Percentiles rank a stretch among this genome's conserved stretches.
Conservation (phyloP, 2,329 filamentous ascomycete genomes). For the Gremmenia infestans region DNA sequence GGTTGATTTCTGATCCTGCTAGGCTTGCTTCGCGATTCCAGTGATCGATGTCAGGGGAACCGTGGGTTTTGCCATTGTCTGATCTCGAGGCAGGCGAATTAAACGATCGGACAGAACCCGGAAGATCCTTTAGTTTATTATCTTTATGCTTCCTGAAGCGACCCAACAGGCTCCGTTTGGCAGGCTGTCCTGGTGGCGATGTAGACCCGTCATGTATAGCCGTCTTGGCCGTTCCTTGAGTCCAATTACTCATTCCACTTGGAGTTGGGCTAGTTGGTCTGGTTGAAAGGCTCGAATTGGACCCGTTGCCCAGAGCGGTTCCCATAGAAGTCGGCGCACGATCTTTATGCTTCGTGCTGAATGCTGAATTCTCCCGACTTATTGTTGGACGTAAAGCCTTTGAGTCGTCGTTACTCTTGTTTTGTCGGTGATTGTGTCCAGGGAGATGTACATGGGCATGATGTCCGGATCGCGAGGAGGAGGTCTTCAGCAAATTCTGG, state of each 20-base stretch:
- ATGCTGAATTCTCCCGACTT: slow-evolving; percentile 68
- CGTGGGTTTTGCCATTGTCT: slow-evolving; percentile 19
- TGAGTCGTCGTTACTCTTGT: slow-evolving; percentile 62
- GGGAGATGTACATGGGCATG: slow-evolving; percentile 58
- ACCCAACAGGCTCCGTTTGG: slow-evolving; percentile 26
- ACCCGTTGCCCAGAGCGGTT: slow-evolving; percentile 23
- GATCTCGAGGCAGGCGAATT: slow-evolving; percentile 28
- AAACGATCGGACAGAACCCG: slow-evolving; percentile 50
- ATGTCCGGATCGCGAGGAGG: slow-evolving; percentile 48
- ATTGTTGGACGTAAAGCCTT: slow-evolving; percentile 65
- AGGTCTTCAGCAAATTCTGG: slow-evolving; percentile 53
- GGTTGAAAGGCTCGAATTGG: slow-evolving; percentile 35
- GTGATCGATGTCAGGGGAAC: slow-evolving; percentile 24
- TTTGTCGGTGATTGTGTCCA: slow-evolving; percentile 61
- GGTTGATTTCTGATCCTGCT: slow-evolving; percentile 25
- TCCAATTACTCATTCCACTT: slow-evolving; percentile 60
- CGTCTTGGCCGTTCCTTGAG: slow-evolving; percentile 23
- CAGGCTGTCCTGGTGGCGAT: slow-evolving; percentile 32
- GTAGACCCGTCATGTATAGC: slow-evolving; percentile 44
- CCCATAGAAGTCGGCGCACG: slow-evolving; percentile 33
- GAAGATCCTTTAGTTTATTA: slow-evolving; percentile 46
- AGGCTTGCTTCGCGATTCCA: slow-evolving; percentile 29
- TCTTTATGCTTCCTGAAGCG: slow-evolving; percentile 40
- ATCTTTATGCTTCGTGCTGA: slow-evolving; percentile 47
- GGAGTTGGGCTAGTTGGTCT: slow-evolving; percentile 80